Evolutionary conservation across 2,329 filamentous ascomycete genomes (phyloP), one percentile per base, ranked within the genome.

Genomic region (Fusarium sp.): DNA sequence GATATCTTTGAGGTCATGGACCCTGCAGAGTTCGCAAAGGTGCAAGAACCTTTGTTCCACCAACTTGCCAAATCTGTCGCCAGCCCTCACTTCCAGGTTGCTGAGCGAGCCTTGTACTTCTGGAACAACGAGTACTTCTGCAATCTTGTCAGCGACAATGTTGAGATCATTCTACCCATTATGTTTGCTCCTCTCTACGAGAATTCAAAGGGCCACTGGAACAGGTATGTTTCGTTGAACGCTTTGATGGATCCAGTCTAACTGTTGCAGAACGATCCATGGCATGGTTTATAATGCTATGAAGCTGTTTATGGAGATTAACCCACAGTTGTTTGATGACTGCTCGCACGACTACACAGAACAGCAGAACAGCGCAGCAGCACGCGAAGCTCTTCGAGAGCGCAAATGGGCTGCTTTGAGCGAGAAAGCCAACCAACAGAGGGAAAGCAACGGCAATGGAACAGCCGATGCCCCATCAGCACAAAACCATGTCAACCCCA

Each of bases 121-220:
- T 99, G 96, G 96, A 99, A 99, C 87, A 99, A 99, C 80, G 96
- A 99, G 82, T 99, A 99, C 82, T 99, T 99, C 84, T 99, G 96
- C 87, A 99, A 98, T 80, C 87, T 99, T 65, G 96, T 99, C 75
- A 98, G 95, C 85, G 96, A 99, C 84, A 99, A 99, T 78, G 96
- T 99, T 61, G 95, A 98, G 79, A 95, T 97, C 50, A 99, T 99
- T 77, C 87, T 99, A 47, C 96, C 96, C 7, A 99, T 99, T 80
- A 99, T 99, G 96, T 99, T 99, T 84, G 95, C 95, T 31, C 95
- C 96, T 5, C 87, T 99, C 35, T 99, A 98, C 78, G 96, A 99
- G 83, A 99, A 99, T 81, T 98, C 95, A 8, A 99, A 99, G 85
- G 95, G 95, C 15, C 96, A 99, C 80, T 99, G 96, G 96, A 99